Evolutionary conservation across 2,329 filamentous ascomycete species (phyloP).

Genomic region (Akanthomyces dipterigenus): DNA sequence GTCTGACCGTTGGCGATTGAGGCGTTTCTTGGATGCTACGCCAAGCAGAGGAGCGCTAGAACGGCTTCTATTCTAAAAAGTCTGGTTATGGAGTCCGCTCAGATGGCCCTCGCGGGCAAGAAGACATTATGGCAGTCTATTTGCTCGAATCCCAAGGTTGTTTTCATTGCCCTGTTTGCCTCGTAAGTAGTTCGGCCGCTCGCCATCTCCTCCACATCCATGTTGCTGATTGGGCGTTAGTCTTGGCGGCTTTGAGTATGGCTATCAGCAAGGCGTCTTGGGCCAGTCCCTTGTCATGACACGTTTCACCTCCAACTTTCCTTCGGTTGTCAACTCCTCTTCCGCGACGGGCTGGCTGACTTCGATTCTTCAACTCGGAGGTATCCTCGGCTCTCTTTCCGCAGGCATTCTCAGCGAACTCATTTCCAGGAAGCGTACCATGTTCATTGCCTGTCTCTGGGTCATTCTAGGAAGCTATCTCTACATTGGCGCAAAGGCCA

Average conservation of each 20-base stretch:
- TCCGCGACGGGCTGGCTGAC: constrained; percentile 45
- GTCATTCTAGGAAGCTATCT: constrained; percentile 39
- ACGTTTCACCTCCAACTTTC: constrained; percentile 43
- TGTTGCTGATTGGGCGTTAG: constrained; percentile 19
- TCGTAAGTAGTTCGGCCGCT: constrained; percentile 22
- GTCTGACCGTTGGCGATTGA: constrained; percentile 5
- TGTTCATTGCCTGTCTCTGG: constrained; percentile 42
- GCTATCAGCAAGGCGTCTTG: constrained; percentile 48
- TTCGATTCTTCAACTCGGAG: constrained; percentile 43
- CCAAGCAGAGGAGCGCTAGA: background rate
- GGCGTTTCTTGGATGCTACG: background rate
- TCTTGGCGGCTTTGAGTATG: constrained; percentile 46
- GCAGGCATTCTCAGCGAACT: constrained; percentile 42
- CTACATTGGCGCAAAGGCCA: constrained; percentile 34
- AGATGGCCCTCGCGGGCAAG: constrained; percentile 13
- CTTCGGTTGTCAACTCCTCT: constrained; percentile 37
- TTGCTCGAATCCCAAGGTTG: constrained; percentile 28
- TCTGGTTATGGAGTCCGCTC: constrained; percentile 14
- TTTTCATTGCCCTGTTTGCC: constrained; percentile 34
- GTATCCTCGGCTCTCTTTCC: constrained; percentile 40
- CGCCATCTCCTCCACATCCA: no score
- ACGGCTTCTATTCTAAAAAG: background rate
- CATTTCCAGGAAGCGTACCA: constrained; percentile 45
- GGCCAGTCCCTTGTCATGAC: constrained; percentile 48
- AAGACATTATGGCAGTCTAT: constrained; percentile 23